These are phyloP conservation scores for Closterium sp. DNA, from an alignment of 139 green algal genomes.

Conservation along the genomic window DNA sequence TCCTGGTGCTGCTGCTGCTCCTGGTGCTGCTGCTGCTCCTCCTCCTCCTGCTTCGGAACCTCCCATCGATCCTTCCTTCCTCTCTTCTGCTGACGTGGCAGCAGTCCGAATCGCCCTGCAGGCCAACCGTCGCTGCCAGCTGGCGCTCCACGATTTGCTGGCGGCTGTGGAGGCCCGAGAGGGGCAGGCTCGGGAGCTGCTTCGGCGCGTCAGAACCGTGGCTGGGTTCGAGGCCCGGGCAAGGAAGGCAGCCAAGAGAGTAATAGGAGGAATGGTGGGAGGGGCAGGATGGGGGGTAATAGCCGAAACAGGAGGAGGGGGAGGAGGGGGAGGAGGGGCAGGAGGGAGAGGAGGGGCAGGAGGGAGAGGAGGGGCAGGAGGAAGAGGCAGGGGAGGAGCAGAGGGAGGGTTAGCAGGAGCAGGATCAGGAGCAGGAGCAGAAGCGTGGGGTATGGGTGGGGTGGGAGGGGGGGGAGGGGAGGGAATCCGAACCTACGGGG, in stretches of 20 bases:
- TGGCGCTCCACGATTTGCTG: constrained; percentile 2
- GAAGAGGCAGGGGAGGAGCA: too few relatives aligned
- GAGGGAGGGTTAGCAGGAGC: too few relatives aligned
- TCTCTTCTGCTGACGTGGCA: background rate
- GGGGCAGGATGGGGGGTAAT: background rate
- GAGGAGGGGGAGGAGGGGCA: background rate
- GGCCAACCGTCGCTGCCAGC: constrained; percentile 1
- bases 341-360: background rate
- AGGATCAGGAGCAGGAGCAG: background rate
- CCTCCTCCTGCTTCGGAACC: background rate
- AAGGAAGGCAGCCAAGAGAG: background rate
- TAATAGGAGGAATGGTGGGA: background rate
- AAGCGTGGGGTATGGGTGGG: background rate
- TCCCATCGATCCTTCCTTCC: background rate
- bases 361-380: background rate
- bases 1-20: too few relatives aligned
- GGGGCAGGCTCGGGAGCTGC: background rate
- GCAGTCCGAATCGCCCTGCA: background rate
- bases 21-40: background rate
- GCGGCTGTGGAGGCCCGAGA: background rate
- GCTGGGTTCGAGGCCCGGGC: constrained; percentile 1
- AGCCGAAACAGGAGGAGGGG: background rate
- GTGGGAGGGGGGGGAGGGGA: background rate
- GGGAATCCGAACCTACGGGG: background rate
- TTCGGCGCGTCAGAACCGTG: constrained; percentile 5